A percentile compares a stretch with the other conserved stretches of the same genome.
phyloP scores from a whole-genome alignment of 768 basidiomycete species.

The Mycena alexandri region DNA sequence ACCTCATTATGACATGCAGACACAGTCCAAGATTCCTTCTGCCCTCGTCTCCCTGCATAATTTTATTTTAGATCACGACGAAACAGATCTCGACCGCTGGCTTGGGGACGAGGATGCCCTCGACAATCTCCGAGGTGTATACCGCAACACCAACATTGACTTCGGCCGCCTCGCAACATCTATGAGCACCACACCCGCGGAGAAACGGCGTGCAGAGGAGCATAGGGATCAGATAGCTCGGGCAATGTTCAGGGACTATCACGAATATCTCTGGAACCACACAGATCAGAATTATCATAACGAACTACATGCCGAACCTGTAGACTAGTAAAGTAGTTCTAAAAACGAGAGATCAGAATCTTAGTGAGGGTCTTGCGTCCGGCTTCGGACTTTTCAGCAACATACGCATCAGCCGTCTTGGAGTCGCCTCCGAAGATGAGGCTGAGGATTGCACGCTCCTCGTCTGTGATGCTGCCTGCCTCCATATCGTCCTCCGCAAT shows the following conservation, averaged over 20 bases:
- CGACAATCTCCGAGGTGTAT: too few species aligned
- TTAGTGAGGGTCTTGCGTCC: too few species aligned
- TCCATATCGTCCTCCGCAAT: conserved; percentile 1
- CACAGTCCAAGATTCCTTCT: not conserved
- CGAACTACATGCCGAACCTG: not conserved
- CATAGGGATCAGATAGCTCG: not conserved
- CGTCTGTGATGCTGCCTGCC: not conserved
- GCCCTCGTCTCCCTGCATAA: not conserved
- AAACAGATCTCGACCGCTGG: not conserved
- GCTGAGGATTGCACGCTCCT: conserved; percentile 9
- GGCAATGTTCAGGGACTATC: not conserved
- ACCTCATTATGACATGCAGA: not conserved
- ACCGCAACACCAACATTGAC: too few species aligned
- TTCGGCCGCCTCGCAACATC: too few species aligned
- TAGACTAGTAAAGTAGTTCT: not conserved
- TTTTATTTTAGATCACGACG: not conserved
- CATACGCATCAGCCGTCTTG: too few species aligned
- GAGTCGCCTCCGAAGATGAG: not conserved
- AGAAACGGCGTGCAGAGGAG: not conserved
- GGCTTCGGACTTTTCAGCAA: too few species aligned
- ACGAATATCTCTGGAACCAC: not conserved
- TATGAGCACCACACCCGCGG: not conserved
- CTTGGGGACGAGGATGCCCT: too few species aligned
- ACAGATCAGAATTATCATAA: not conserved
- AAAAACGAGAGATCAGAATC: too few species aligned